Percentiles rank a stretch among this genome's conserved stretches.
phyloP scores from a whole-genome alignment of 495 filamentous ascomycete species.

The Hypoxylon subgilvum region DNA sequence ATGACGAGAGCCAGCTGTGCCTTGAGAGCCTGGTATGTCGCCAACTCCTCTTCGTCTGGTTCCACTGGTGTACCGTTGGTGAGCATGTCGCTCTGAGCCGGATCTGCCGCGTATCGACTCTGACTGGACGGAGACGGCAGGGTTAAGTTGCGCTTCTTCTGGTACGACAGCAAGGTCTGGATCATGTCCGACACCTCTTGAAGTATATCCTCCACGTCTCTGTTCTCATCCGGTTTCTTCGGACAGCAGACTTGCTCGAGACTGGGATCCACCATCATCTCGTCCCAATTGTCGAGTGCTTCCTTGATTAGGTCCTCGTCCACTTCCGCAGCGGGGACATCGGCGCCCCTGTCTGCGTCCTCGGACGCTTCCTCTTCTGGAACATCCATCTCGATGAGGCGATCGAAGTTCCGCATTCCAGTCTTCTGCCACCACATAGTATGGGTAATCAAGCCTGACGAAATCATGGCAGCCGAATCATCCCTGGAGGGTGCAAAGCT shows the following conservation, averaged over 20 bases:
- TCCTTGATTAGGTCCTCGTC: constrained; percentile 56
- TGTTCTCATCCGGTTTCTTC: constrained; percentile 57
- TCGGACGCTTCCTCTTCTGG: constrained; percentile 50
- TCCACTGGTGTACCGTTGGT: constrained; percentile 55
- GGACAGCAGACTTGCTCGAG: constrained; percentile 57
- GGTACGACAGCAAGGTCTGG: constrained; percentile 84
- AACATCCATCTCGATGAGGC: constrained; percentile 49
- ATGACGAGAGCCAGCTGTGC: constrained; percentile 75
- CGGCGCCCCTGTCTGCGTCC: constrained; percentile 44
- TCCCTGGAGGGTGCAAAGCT: constrained; percentile 86
- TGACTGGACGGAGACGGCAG: constrained; percentile 54
- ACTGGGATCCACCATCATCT: constrained; percentile 55
- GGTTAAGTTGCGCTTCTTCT: constrained; percentile 77
- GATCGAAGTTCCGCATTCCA: constrained; percentile 65
- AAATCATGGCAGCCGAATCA: constrained; percentile 74
- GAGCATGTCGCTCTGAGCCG: constrained; percentile 58
- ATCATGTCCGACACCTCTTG: constrained; percentile 81
- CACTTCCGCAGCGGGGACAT: constrained; percentile 41
- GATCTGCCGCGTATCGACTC: constrained; percentile 55
- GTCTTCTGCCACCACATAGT: constrained; percentile 84
- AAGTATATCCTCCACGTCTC: constrained; percentile 75
- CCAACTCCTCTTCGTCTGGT: constrained; percentile 67
- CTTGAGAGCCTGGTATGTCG: constrained; percentile 76
- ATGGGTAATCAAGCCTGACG: constrained; percentile 70
- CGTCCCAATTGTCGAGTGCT: constrained; percentile 57